Percentiles rank a stretch among this genome's conserved stretches.
Conservation (phyloP, 805 yeast species). For the Dipodascus geniculatus region DNA sequence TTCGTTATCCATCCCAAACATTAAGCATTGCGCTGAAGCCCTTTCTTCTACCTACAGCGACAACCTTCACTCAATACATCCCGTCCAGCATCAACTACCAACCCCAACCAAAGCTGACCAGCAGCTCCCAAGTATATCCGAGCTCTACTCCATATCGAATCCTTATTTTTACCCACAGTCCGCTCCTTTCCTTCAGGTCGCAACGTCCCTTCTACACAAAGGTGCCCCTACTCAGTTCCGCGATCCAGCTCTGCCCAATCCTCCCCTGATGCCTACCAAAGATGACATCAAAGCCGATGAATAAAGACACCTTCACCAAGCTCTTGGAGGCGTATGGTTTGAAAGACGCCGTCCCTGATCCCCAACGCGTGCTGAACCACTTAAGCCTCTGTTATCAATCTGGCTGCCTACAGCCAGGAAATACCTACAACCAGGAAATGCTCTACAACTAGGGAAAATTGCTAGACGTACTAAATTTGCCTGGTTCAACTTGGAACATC, state of each 20-base stretch:
- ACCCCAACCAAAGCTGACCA: not conserved
- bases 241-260: not conserved
- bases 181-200: not conserved
- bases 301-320: not conserved
- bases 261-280: not conserved
- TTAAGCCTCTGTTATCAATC: too few species aligned
- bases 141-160: not conserved
- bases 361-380: not conserved
- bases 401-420: too few species aligned
- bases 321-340: not conserved
- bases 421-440: too few species aligned
- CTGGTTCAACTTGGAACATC: constrained; percentile 16
- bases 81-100: not conserved
- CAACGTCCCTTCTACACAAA: not conserved
- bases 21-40: not conserved
- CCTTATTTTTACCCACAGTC: not conserved
- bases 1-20: too few species aligned
- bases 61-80: not conserved
- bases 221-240: not conserved
- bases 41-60: not conserved
- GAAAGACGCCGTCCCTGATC: not conserved
- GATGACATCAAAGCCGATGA: not conserved
- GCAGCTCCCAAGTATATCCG: not conserved
- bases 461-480: constrained; percentile 7
- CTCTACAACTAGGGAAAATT: too few species aligned